Percentiles rank a stretch among this genome's conserved stretches.
Conservation (phyloP, 305 asterid genomes). For the Fraxinus latifolia region DNA sequence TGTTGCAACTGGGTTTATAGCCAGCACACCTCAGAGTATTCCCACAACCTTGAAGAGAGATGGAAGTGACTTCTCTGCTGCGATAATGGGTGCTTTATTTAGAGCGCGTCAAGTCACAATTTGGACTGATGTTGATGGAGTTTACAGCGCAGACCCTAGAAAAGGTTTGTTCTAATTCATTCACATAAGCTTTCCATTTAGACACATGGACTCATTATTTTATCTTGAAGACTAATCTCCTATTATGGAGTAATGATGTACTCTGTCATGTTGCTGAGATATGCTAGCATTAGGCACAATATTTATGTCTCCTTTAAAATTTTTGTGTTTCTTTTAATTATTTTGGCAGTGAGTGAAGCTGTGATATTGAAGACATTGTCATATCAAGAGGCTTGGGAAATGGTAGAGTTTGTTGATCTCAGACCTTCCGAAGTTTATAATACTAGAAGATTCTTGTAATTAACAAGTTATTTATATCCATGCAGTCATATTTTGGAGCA, state of each 20-base stretch:
- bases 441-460: slow-evolving; percentile 24
- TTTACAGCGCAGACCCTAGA: slow-evolving; percentile 96
- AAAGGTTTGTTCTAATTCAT: slow-evolving; percentile 55
- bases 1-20: slow-evolving; percentile 93
- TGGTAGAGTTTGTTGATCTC: slow-evolving; percentile 46
- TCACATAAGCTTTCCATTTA: slow-evolving; percentile 10
- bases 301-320: background rate
- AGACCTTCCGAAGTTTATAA: slow-evolving; percentile 16
- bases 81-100: slow-evolving; percentile 89
- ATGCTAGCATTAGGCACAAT: background rate
- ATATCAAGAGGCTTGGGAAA: slow-evolving; percentile 99
- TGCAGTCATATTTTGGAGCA: slow-evolving; percentile 98
- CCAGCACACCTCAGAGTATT: slow-evolving; percentile 78
- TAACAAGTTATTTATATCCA: slow-evolving; percentile 11
- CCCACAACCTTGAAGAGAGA: slow-evolving; percentile 98
- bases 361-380: slow-evolving; percentile 85
- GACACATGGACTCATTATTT: background rate
- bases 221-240: background rate
- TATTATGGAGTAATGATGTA: background rate
- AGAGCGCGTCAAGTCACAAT: slow-evolving; percentile 90
- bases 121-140: slow-evolving; percentile 99
- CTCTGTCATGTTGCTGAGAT: slow-evolving; percentile 3
- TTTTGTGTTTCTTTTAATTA: slow-evolving; percentile 6
- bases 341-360: slow-evolving; percentile 84
- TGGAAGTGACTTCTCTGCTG: slow-evolving; percentile 99